Base-by-base conservation (phyloP, 148 eudicot species). In the Nepenthes mirabilis region DNA sequence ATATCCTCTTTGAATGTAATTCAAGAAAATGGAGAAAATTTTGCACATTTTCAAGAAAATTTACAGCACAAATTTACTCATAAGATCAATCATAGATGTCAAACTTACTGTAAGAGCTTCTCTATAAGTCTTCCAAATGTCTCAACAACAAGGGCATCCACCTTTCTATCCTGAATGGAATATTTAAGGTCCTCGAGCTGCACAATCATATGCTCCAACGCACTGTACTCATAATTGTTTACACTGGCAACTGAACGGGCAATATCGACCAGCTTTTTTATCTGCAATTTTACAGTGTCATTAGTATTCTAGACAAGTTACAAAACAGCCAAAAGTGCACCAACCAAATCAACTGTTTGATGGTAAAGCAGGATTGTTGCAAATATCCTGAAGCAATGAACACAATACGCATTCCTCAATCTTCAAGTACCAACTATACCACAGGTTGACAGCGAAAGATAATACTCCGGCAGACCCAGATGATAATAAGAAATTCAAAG, bases 61-160 rank as follows among this genome's bases (percentile, higher is more conserved):
- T n/a, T 49, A 49, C 52, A 49, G 37, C 50, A 32, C 6, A 37
- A 57, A 37, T 36, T 73, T 64, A 40, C 8, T 4, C 45, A 40
- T 34, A 59, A 58, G 47, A 72, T 48, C 34, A 2, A 9, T 62
- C 7, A 11, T 58, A 53, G 34, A 58, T 40, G 64, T 66, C 12
- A 58, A 68, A 84, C 99, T 94, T 71, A 94, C 99, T 94, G 99
- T 65, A 94, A 61, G 68, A 89, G 80, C 71, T 89, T 89, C 69
- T 94, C 99, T 69, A 86, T 84, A 64, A 95, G 90, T 74, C 97
- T 84, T 70, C 99, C 99, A 75, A 94, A 94, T 50, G 99, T 94
- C 77, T 89, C 97, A 45, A 94, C 97, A 70, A 94, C 90, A 71
- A 94, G 97, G 67, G 90, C 99, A 77, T 94, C 99, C 78, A 94